phyloP scores from a whole-genome alignment of 371 early-diverging fungal species.

The Saksenaea vasiformis region DNA sequence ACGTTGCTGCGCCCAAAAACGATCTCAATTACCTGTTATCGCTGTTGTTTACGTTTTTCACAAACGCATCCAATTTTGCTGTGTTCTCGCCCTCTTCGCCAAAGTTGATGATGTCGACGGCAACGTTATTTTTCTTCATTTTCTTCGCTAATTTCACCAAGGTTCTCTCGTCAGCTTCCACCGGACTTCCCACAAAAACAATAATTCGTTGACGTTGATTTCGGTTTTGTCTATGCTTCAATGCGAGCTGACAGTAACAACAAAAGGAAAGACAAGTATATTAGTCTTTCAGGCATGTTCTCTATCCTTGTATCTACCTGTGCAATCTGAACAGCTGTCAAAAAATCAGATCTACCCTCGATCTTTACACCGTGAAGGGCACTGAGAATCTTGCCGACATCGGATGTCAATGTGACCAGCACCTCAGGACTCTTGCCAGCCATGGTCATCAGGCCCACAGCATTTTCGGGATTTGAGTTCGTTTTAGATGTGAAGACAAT shows the following conservation, averaged over 20 bases:
- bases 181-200: constrained; percentile 93
- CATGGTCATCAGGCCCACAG: constrained; percentile 95
- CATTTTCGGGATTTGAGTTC: constrained; percentile 94
- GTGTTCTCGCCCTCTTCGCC: constrained; percentile 93
- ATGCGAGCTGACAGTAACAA: constrained; percentile 67
- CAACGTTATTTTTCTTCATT: constrained; percentile 96
- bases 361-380: constrained; percentile 83
- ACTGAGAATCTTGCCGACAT: constrained; percentile 87
- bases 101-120: constrained; percentile 95
- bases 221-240: constrained; percentile 97
- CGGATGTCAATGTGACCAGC: constrained; percentile 87
- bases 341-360: constrained; percentile 74
- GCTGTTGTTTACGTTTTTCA: constrained; percentile 84
- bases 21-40: constrained; percentile 75
- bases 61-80: constrained; percentile 90
- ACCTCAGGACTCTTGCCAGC: constrained; percentile 98
- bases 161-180: constrained; percentile 80
- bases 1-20: background rate
- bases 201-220: constrained; percentile 94
- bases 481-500: constrained; percentile 91
- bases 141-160: constrained; percentile 92
- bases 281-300: background rate
- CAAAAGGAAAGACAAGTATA: background rate
- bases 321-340: constrained; percentile 93
- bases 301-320: constrained; percentile 65